phyloP scores from a whole-genome alignment of 139 green algal genomes.

The Coelastrella sp. region DNA sequence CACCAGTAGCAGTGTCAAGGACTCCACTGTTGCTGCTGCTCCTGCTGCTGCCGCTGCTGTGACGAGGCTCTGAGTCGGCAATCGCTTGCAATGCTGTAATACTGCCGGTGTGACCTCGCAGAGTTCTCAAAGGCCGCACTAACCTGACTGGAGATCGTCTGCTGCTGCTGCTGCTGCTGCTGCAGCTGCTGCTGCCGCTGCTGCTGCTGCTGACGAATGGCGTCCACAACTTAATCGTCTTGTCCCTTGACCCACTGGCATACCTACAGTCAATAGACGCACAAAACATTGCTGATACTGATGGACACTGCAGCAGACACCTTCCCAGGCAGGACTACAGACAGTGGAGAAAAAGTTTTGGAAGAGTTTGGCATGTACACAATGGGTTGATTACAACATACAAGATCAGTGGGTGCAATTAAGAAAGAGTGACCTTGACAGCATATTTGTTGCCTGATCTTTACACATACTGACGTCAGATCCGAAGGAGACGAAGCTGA shows the following conservation, averaged over 20 bases:
- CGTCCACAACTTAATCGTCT: slow-evolving; percentile 23
- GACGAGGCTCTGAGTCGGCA: too few species aligned
- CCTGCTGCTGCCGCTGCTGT: not conserved
- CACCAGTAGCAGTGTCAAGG: too few species aligned
- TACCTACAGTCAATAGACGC: not conserved
- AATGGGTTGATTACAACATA: too few species aligned
- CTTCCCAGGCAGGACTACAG: not conserved
- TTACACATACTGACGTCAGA: too few species aligned
- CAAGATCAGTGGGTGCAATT: too few species aligned
- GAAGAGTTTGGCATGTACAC: too few species aligned
- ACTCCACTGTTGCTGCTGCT: not conserved
- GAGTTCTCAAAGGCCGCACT: not conserved
- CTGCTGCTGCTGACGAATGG: slow-evolving; percentile 25
- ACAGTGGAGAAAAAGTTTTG: not conserved
- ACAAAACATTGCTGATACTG: too few species aligned
- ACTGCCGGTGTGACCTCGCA: slow-evolving; percentile 14
- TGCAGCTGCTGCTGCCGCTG: slow-evolving; percentile 25
- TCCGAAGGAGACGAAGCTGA: too few species aligned
- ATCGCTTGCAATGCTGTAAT: not conserved
- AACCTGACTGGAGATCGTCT: not conserved
- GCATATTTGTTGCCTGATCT: too few species aligned
- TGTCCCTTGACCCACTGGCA: slow-evolving; percentile 20
- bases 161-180: slow-evolving; percentile 22
- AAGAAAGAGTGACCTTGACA: too few species aligned
- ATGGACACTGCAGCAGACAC: too few species aligned